Evolutionary conservation across 306 rosid species (phyloP), one percentile per base, ranked within the genome.

Genomic region (Prunus campanulata): DNA sequence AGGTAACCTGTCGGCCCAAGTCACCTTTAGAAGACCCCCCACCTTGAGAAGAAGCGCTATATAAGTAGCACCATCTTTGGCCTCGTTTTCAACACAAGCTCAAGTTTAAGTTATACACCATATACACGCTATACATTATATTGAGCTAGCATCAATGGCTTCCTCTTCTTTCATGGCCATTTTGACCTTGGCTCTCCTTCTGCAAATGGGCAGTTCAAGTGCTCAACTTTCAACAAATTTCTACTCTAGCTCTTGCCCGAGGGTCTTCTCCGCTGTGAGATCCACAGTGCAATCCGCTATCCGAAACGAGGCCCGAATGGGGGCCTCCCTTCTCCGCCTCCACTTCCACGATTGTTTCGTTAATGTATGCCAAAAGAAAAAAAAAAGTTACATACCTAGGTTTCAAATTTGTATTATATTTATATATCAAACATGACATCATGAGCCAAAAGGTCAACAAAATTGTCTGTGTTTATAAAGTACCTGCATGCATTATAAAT

Each of bases 321-420:
- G 97, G n/a, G 97, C 97, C 76, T 94, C 98, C 61, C 86, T 94
- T 72, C 91, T 94, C 13, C 98, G 98, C 71, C 72, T 94, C 79
- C 89, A 87, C 89, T 94, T 94, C 77, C 98, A 92, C 12, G 97
- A 94, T 44, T 94, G 96, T 69, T 90, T 94, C 66, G 98, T 94
- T 74, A 94, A 94, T 72, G 97, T 94, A 89, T 81, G 55, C 11
- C 0, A 14, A 51, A 20, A 8, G 10, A 10, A 9, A 9, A 16
- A 24, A 16, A 6, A 20, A 3, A 3, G 47, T 16, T 68, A 29
- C 16, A 11, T 32, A 10, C 0, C n/a, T 16, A 19, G 13, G 48
- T 29, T 30, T 49, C 74, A 18, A 27, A 70, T 35, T 48, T 8
- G 6, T 14, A n/a, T 5, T 8, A 8, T 55, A 55, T 55, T 15